These are phyloP conservation scores for Besnoitia besnoiti DNA, from an alignment of 169 alveolate genomes.

Conservation along the genomic window DNA sequence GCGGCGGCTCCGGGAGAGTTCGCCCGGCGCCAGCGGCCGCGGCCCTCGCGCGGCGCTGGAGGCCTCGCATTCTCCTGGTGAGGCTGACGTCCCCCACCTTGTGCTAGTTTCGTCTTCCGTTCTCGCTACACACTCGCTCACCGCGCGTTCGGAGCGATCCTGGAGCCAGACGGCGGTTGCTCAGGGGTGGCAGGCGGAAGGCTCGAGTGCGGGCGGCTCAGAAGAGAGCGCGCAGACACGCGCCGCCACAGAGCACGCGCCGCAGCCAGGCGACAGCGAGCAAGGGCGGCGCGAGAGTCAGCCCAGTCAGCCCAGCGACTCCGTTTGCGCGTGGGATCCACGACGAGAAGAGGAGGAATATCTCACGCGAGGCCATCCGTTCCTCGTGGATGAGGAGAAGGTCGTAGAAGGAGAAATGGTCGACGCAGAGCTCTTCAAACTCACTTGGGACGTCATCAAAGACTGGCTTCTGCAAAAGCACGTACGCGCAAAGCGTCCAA, in stretches of 20 bases:
- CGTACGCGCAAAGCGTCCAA: not conserved
- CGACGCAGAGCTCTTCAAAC: constrained; percentile 5
- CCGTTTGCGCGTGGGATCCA: not conserved
- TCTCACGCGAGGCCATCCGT: not conserved
- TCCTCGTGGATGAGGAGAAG: not conserved
- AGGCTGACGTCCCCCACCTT: no score
- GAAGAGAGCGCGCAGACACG: no score
- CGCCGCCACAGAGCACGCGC: no score
- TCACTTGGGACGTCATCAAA: constrained; percentile 24
- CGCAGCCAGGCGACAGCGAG: not conserved
- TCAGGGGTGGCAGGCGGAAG: no score
- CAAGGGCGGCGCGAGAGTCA: not conserved
- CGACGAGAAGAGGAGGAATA: not conserved
- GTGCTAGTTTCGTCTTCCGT: no score
- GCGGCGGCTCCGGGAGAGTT: constrained; percentile 1
- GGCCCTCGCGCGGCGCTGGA: no score
- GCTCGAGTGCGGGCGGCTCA: no score
- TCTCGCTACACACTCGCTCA: not conserved
- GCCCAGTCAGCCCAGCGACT: not conserved
- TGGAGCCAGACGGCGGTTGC: not conserved
- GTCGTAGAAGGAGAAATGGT: constrained; percentile 34
- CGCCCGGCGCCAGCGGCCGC: no score
- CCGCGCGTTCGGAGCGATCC: not conserved
- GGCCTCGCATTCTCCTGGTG: no score
- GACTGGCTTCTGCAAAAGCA: constrained; percentile 34